Conservation (phyloP, 345 rosid species). For the Mercurialis annua region DNA sequence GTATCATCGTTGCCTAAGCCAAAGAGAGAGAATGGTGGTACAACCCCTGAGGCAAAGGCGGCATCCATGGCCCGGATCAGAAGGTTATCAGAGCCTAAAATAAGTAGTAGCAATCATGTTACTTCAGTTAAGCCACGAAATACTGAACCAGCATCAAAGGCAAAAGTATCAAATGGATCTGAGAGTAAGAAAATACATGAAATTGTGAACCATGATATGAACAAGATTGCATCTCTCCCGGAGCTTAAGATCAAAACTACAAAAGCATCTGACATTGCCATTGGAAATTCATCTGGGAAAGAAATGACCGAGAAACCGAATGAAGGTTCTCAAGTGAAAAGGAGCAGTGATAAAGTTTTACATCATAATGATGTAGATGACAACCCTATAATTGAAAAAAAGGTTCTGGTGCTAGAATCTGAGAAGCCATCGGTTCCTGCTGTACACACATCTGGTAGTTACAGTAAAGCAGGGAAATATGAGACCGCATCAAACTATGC, state of each 20-base stretch:
- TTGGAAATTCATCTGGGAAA: conserved; percentile 34
- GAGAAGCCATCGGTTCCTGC: conserved; percentile 45
- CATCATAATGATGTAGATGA: conserved; percentile 51
- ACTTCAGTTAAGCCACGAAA: conserved; percentile 50
- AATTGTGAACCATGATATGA: conserved; percentile 71
- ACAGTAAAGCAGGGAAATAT: conserved; percentile 24
- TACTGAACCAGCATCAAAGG: conserved; percentile 37
- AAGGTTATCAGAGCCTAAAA: conserved; percentile 79
- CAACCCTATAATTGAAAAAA: conserved; percentile 58
- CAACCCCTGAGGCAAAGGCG: conserved; percentile 52
- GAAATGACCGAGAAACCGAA: conserved; percentile 29
- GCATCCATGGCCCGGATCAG: conserved; percentile 61
- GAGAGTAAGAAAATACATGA: conserved; percentile 78
- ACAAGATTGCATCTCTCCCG: conserved; percentile 72
- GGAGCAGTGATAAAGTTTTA: conserved; percentile 32
- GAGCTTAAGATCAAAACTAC: conserved; percentile 59
- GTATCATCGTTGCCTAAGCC: conserved; percentile 58
- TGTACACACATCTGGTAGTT: conserved; percentile 16
- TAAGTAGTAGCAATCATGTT: conserved; percentile 33
- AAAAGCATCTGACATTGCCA: conserved; percentile 36
- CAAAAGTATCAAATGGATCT: conserved; percentile 44
- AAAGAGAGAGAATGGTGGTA: conserved; percentile 45
- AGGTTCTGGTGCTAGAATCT: conserved; percentile 59
- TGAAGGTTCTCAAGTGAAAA: conserved; percentile 32
- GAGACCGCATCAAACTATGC: conserved; percentile 32